These are phyloP conservation scores for Talaromyces thailandensis DNA, from an alignment of 495 filamentous ascomycete species.

Conservation along the genomic window DNA sequence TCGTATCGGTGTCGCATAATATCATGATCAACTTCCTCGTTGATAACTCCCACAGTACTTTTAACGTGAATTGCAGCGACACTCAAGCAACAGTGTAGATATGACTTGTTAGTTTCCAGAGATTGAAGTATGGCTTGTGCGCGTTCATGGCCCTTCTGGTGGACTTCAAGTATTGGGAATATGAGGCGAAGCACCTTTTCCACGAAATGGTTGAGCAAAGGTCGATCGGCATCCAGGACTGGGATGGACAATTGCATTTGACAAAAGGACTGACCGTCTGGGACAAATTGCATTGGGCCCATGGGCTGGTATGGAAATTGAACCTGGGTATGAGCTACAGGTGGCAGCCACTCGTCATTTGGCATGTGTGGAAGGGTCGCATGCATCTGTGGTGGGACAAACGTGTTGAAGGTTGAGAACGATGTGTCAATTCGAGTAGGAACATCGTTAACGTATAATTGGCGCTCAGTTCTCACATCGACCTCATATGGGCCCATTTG, in stretches of 20 bases:
- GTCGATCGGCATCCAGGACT: slow-evolving; percentile 85
- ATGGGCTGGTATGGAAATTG: no score
- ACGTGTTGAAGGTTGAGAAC: slow-evolving; percentile 80
- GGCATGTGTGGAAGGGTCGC: slow-evolving; percentile 56
- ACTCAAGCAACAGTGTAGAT: slow-evolving; percentile 92
- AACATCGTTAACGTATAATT: slow-evolving; percentile 89
- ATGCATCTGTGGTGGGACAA: slow-evolving; percentile 63
- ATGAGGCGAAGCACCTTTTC: slow-evolving; percentile 78
- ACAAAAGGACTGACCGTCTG: no score
- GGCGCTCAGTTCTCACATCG: slow-evolving; percentile 89
- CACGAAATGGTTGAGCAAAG: slow-evolving; percentile 86
- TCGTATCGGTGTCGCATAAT: slow-evolving; percentile 90
- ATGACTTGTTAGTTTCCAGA: slow-evolving; percentile 82
- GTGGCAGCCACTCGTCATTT: slow-evolving; percentile 56
- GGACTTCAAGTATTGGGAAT: slow-evolving; percentile 84
- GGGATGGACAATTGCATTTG: slow-evolving; percentile 67
- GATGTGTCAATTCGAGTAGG: slow-evolving; percentile 75
- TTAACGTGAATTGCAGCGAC: slow-evolving; percentile 94
- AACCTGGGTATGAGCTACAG: no score
- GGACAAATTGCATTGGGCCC: no score
- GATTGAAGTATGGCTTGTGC: slow-evolving; percentile 76
- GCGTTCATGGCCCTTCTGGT: slow-evolving; percentile 69
- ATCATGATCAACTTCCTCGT: slow-evolving; percentile 75
- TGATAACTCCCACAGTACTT: slow-evolving; percentile 55
- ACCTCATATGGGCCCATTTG: slow-evolving; percentile 72